A percentile compares a stretch with the other conserved stretches of the same genome.
phyloP scores from a whole-genome alignment of 306 rosid species.

The Fagus sylvatica region DNA sequence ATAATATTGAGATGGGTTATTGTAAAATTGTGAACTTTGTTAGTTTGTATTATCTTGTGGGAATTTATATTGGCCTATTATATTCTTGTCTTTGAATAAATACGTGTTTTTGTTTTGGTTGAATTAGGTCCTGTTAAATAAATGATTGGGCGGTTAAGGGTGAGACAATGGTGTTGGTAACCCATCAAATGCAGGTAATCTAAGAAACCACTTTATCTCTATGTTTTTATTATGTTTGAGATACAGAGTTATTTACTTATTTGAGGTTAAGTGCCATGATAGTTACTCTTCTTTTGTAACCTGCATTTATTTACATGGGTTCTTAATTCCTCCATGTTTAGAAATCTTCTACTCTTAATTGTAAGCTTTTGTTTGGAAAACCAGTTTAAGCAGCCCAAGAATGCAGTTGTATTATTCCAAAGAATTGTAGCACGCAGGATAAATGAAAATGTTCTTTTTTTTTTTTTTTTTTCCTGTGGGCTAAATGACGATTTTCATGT shows the following conservation, averaged over 20 bases:
- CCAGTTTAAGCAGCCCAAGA: not conserved
- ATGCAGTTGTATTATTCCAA: not conserved
- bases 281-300: not conserved
- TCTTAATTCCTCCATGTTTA: not conserved
- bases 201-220: not conserved
- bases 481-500: not conserved
- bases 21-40: not conserved
- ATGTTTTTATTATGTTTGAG: not conserved
- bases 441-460: not conserved
- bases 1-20: not conserved
- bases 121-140: constrained; percentile 43
- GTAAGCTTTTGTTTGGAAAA: not conserved
- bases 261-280: not conserved
- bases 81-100: not conserved
- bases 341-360: not conserved
- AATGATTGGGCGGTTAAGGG: constrained; percentile 50
- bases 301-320: not conserved
- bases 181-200: constrained; percentile 82
- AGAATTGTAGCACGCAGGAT: not conserved
- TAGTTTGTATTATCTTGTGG: not conserved
- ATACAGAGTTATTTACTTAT: not conserved
- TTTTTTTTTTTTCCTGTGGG: not conserved
- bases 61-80: constrained; percentile 2
- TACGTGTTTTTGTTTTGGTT: constrained; percentile 21
- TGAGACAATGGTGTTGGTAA: constrained; percentile 65